Percentiles rank a stretch among this genome's conserved stretches.
phyloP scores from a whole-genome alignment of 495 filamentous ascomycete genomes.

The Aspergillus heteromorphus region DNA sequence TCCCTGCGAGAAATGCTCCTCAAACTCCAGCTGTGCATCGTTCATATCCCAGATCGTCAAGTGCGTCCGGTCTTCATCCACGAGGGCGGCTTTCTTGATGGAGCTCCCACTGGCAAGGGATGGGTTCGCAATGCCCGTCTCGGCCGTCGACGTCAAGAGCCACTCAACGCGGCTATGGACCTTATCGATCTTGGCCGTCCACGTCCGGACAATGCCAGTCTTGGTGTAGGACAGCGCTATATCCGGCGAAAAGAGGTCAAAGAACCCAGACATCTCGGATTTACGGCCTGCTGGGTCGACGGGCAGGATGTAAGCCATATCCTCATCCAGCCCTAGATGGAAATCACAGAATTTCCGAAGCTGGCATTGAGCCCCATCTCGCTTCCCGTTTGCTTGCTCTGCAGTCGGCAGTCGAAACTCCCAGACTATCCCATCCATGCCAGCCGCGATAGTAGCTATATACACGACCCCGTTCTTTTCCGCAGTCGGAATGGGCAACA shows the following conservation, averaged over 20 bases:
- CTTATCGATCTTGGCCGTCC: slow-evolving; percentile 73
- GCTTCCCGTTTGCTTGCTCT: slow-evolving; percentile 17
- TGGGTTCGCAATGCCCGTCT: slow-evolving; percentile 69
- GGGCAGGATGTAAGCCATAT: slow-evolving; percentile 76
- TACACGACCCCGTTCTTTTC: slow-evolving; percentile 50
- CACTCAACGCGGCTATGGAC: slow-evolving; percentile 59
- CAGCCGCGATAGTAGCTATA: slow-evolving; percentile 76
- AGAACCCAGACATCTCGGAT: slow-evolving; percentile 66
- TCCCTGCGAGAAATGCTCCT: slow-evolving; percentile 63
- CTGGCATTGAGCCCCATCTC: slow-evolving; percentile 24
- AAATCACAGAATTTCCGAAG: slow-evolving; percentile 69
- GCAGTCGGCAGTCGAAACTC: slow-evolving; percentile 51
- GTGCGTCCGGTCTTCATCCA: slow-evolving; percentile 65
- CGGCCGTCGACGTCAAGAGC: slow-evolving; percentile 77
- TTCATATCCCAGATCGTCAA: slow-evolving; percentile 90
- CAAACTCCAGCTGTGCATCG: slow-evolving; percentile 75
- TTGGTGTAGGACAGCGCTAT: slow-evolving; percentile 83
- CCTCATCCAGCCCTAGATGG: slow-evolving; percentile 63
- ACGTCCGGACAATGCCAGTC: slow-evolving; percentile 71
- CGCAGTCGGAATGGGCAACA: slow-evolving; percentile 68
- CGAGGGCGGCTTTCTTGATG: slow-evolving; percentile 80
- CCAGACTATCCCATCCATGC: slow-evolving; percentile 83
- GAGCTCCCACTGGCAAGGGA: slow-evolving; percentile 81
- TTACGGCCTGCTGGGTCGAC: slow-evolving; percentile 83
- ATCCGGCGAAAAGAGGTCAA: slow-evolving; percentile 84